Evolutionary conservation across 257 asterid species (phyloP).

Genomic region (Thymus mandschuricus): DNA sequence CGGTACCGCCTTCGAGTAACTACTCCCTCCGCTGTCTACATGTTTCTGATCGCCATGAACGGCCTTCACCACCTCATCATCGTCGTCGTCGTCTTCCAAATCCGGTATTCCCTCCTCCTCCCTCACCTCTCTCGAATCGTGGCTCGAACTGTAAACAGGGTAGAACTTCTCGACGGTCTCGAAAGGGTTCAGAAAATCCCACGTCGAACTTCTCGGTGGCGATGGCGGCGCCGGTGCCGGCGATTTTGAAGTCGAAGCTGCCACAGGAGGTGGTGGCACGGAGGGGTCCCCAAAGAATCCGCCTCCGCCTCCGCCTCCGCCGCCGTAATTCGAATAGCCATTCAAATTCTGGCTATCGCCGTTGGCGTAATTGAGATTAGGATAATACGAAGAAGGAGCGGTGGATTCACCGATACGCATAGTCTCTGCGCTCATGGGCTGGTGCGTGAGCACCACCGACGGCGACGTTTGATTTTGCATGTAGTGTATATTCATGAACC

Average conservation of each 20-base stretch:
- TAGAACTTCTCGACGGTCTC: constrained; percentile 68
- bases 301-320: constrained; percentile 40
- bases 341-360: constrained; percentile 45
- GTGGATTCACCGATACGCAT: constrained; percentile 69
- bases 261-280: constrained; percentile 33
- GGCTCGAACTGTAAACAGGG: constrained; percentile 64
- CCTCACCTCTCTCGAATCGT: constrained; percentile 78
- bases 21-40: constrained; percentile 50
- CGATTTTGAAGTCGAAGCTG: constrained; percentile 57
- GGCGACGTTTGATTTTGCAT: constrained; percentile 71
- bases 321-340: constrained; percentile 41
- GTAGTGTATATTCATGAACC: constrained; percentile 51
- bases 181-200: constrained; percentile 94
- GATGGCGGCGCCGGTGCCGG: constrained; percentile 73
- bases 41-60: constrained; percentile 73
- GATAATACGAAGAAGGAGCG: constrained; percentile 45
- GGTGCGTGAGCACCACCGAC: constrained; percentile 62
- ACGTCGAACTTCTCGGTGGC: constrained; percentile 74
- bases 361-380: constrained; percentile 36
- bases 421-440: constrained; percentile 67
- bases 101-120: constrained; percentile 99
- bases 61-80: constrained; percentile 82
- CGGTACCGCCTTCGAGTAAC: constrained; percentile 49
- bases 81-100: constrained; percentile 89
- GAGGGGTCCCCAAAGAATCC: constrained; percentile 56